phyloP scores from a whole-genome alignment of 495 filamentous ascomycete species.

The Penicillium chermesinum region DNA sequence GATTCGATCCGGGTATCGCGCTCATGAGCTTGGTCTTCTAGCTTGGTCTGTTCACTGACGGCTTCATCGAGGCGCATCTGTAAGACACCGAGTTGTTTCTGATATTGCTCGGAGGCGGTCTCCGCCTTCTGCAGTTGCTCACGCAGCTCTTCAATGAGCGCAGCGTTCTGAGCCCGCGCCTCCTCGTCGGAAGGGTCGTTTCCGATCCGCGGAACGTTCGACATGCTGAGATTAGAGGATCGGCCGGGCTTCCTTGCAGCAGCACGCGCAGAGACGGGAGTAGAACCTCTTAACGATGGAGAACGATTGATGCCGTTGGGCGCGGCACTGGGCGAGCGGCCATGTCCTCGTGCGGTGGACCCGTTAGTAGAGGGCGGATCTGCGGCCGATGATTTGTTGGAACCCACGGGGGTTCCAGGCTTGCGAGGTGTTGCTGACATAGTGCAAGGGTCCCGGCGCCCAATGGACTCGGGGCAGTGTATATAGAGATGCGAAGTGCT shows the following conservation, averaged over 20 bases:
- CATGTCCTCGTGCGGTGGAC: slow-evolving; percentile 37
- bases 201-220: slow-evolving; percentile 48
- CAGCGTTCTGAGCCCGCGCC: slow-evolving; percentile 64
- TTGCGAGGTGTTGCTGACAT: slow-evolving; percentile 46
- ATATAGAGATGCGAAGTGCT: slow-evolving; percentile 15
- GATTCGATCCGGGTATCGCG: slow-evolving; percentile 72
- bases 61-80: slow-evolving; percentile 86
- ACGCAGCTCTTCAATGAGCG: slow-evolving; percentile 79
- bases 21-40: slow-evolving; percentile 83
- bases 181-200: slow-evolving; percentile 58
- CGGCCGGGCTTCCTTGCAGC: slow-evolving; percentile 55
- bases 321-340: slow-evolving; percentile 37
- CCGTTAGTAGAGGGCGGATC: slow-evolving; percentile 34
- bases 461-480: slow-evolving; percentile 11
- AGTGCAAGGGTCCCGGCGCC: slow-evolving; percentile 22
- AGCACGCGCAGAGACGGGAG: slow-evolving; percentile 65
- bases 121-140: slow-evolving; percentile 77
- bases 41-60: slow-evolving; percentile 69
- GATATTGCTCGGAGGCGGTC: slow-evolving; percentile 68
- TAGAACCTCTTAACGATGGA: slow-evolving; percentile 41
- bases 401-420: slow-evolving; percentile 36
- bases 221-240: slow-evolving; percentile 54
- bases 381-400: slow-evolving; percentile 36
- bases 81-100: slow-evolving; percentile 76
- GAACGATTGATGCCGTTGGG: slow-evolving; percentile 38